Evolutionary conservation across 352 stramenopile genomes (phyloP).

Genomic region (Phytophthora quininea): DNA sequence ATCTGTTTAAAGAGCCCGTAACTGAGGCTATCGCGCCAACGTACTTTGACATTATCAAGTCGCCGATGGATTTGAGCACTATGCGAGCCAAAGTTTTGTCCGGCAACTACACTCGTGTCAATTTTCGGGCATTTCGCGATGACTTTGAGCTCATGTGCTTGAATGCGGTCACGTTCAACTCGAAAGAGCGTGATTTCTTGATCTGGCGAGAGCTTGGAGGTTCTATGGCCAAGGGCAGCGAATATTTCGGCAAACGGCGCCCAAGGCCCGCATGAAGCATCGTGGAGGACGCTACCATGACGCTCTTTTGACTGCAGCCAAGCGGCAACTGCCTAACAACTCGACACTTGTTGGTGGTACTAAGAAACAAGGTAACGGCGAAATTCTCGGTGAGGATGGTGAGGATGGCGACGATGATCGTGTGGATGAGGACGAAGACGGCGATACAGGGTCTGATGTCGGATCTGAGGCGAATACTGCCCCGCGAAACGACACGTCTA

Average conservation of each 20-base stretch:
- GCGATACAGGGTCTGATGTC: constrained; percentile 31
- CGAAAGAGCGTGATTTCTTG: constrained; percentile 82
- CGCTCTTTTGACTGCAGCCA: constrained; percentile 73
- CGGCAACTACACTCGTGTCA: constrained; percentile 70
- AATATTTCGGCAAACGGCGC: constrained; percentile 74
- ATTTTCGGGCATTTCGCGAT: constrained; percentile 84
- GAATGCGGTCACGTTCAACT: constrained; percentile 97
- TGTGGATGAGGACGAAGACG: constrained; percentile 39
- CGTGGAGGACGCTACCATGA: constrained; percentile 76
- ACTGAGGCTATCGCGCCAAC: constrained; percentile 92
- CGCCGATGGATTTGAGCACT: constrained; percentile 93
- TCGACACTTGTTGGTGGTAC: constrained; percentile 48
- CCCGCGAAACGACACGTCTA: constrained; percentile 30
- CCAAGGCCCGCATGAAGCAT: constrained; percentile 81
- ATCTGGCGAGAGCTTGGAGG: constrained; percentile 94
- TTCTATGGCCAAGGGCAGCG: constrained; percentile 89
- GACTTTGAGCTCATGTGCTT: constrained; percentile 96
- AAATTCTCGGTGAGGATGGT: constrained; percentile 33
- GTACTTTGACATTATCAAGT: constrained; percentile 94
- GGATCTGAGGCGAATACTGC: constrained; percentile 19
- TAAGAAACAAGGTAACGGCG: constrained; percentile 48
- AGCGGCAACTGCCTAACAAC: constrained; percentile 85
- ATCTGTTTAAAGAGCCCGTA: constrained; percentile 94
- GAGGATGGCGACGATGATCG: constrained; percentile 34
- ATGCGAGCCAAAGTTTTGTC: constrained; percentile 83